These are phyloP conservation scores for Termitomyces sp. DNA, from an alignment of 768 basidiomycete species.

Conservation along the genomic window DNA sequence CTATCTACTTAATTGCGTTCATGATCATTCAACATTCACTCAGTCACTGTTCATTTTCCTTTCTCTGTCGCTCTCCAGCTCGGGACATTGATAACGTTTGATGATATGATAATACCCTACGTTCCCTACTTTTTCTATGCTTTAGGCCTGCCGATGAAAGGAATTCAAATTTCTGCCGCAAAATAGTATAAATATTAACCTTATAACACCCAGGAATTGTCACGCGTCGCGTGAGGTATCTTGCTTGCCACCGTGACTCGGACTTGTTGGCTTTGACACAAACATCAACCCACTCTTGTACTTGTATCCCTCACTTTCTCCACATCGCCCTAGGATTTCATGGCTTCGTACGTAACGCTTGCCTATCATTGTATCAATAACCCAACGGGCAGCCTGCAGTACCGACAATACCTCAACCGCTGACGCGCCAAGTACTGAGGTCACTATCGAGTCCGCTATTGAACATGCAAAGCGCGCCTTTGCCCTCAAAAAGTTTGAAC, in stretches of 20 bases:
- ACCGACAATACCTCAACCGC: conserved; percentile 5
- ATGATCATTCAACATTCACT: conserved; percentile 13
- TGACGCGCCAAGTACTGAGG: conserved; percentile 21
- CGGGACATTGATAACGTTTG: conserved; percentile 10
- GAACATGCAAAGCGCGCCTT: conserved; percentile 87
- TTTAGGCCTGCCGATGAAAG: neutral
- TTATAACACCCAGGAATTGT: neutral
- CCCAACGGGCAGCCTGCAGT: conserved; percentile 1
- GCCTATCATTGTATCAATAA: neutral
- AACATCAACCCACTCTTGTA: neutral
- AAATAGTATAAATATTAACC: neutral
- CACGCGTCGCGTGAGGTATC: conserved; percentile 1
- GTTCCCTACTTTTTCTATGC: conserved; percentile 4
- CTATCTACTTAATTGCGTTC: conserved; percentile 15
- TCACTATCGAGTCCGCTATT: conserved; percentile 52
- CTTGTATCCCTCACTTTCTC: neutral
- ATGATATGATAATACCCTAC: neutral
- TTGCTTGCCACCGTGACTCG: neutral
- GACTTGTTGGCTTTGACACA: neutral
- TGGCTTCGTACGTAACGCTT: conserved; percentile 10
- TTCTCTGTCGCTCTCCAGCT: conserved; percentile 10
- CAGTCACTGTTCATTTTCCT: conserved; percentile 6
- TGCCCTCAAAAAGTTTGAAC: conserved; percentile 82
- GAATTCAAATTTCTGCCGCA: neutral
- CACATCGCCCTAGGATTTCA: neutral